A percentile compares a stretch with the other conserved stretches of the same genome.
Evolutionary conservation across 139 green algal genomes (phyloP).

Genomic region (Picochlorum sp.): DNA sequence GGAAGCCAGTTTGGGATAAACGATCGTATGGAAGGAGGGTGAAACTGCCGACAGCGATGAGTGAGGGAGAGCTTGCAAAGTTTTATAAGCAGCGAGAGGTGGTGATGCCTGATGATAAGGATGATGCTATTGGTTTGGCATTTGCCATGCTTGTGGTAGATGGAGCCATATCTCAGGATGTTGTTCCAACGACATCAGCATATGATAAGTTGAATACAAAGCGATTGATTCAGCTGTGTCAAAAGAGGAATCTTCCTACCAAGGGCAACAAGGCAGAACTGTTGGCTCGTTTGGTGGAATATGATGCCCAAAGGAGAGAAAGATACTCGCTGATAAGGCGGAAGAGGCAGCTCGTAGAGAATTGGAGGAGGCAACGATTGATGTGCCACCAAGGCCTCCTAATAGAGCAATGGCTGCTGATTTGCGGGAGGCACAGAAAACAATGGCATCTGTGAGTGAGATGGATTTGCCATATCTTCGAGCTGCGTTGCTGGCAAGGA

Average conservation of each 20-base stretch:
- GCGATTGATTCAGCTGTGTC: slow-evolving; percentile 8
- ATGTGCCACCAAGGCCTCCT: slow-evolving; percentile 9
- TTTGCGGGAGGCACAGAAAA: neutral
- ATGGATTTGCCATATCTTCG: slow-evolving; percentile 14
- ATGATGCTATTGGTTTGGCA: slow-evolving; percentile 7
- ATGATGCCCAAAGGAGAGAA: neutral
- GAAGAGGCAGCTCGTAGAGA: neutral
- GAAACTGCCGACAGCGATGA: slow-evolving; percentile 4
- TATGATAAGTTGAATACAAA: slow-evolving; percentile 12
- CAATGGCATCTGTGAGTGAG: neutral
- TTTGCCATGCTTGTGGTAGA: slow-evolving; percentile 8
- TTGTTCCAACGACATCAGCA: neutral
- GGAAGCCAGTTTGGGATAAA: slow-evolving; percentile 3
- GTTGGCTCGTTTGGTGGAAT: slow-evolving; percentile 9
- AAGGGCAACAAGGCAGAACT: slow-evolving; percentile 19
- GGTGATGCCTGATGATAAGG: neutral
- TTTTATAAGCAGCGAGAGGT: slow-evolving; percentile 5
- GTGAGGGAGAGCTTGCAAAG: neutral
- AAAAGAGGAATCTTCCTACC: slow-evolving; percentile 1
- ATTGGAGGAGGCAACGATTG: slow-evolving; percentile 8
- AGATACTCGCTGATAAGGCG: neutral
- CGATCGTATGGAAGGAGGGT: slow-evolving; percentile 4
- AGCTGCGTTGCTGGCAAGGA: neutral
- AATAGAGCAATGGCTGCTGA: slow-evolving; percentile 6
- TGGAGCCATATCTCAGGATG: neutral